Base-by-base conservation (phyloP, 1,139 yeast species). In the Candida glucosophila region DNA sequence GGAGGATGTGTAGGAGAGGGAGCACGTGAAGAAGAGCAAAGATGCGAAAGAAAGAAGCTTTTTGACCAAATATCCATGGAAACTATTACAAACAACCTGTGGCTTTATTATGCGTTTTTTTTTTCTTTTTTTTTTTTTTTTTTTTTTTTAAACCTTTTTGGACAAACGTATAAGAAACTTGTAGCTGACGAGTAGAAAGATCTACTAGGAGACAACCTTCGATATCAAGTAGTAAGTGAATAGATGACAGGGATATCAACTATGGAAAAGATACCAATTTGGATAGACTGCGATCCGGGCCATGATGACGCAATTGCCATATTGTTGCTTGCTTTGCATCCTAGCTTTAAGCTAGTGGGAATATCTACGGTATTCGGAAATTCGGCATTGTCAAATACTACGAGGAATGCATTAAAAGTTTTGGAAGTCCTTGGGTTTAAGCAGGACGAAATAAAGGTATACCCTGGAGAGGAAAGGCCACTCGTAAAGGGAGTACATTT, bases 201-300 rank as follows among this genome's bases (percentile, higher is more conserved):
- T 16, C 18, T 8, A 16, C 11, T n/a, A n/a, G n/a, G n/a, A n/a
- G n/a, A 16, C 9, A 16, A 8, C 18, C n/a, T 16, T 16, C 18
- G n/a, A 16, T n/a, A n/a, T 8, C 8, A n/a, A 8, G n/a, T n/a
- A 16, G 9, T 16, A 16, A 16, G 18, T n/a, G 12, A 19, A 19
- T n/a, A n/a, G 21, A 19, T 13, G 21, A 6, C 12, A 19, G 12
- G 12, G 8, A 10, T 7, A 8, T 10, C 7, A 19, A 19, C n/a
- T n/a, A n/a, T n/a, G n/a, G n/a, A n/a, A n/a, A n/a, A 27, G 17
- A 57, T 77, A 12, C 88, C 88, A 1, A 42, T 82, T 5, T 81
- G 95, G 95, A 49, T 85, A n/a, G 95, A 85, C 52, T 85, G 95
- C 46, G 95, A 85, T 46, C 93, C 95, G 0, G 95, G 95, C 3